These are phyloP conservation scores for Hypoxylon lenormandii DNA, from an alignment of 495 filamentous ascomycete species.

Conservation along the genomic window DNA sequence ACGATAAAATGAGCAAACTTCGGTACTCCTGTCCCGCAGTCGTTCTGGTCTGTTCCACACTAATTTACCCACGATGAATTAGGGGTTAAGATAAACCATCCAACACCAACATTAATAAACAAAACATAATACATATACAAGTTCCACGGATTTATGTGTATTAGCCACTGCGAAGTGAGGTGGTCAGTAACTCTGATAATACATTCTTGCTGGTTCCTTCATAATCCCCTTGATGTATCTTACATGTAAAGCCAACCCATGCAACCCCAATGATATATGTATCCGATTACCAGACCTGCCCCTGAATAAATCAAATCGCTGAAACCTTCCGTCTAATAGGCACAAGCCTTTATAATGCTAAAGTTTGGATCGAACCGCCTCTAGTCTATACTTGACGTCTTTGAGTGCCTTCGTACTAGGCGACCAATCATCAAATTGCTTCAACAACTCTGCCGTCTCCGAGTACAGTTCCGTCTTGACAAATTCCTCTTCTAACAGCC, in stretches of 20 bases:
- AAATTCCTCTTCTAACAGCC: slow-evolving; percentile 89
- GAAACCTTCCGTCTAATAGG: slow-evolving; percentile 6
- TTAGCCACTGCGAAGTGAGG: not conserved
- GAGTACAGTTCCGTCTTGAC: slow-evolving; percentile 80
- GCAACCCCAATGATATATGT: slow-evolving; percentile 29
- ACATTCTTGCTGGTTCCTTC: slow-evolving; percentile 17
- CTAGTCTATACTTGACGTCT: slow-evolving; percentile 94
- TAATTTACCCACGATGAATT: not conserved
- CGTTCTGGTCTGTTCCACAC: slow-evolving; percentile 4
- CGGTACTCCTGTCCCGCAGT: slow-evolving; percentile 35
- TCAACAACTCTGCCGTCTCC: slow-evolving; percentile 82
- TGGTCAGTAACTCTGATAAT: slow-evolving; percentile 18
- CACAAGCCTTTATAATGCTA: slow-evolving; percentile 51
- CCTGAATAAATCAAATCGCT: slow-evolving; percentile 19
- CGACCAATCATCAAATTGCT: slow-evolving; percentile 93
- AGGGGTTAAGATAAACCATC: not conserved
- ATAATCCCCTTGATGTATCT: slow-evolving; percentile 3
- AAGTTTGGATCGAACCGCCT: slow-evolving; percentile 88
- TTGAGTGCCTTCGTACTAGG: slow-evolving; percentile 88
- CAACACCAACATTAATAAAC: too few relatives aligned
- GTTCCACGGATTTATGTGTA: not conserved
- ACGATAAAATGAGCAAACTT: slow-evolving; percentile 41
- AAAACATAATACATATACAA: not conserved
- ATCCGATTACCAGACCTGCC: slow-evolving; percentile 14
- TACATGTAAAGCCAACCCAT: slow-evolving; percentile 12